Evolutionary conservation across 345 rosid genomes (phyloP).

Genomic region (Salix exigua): DNA sequence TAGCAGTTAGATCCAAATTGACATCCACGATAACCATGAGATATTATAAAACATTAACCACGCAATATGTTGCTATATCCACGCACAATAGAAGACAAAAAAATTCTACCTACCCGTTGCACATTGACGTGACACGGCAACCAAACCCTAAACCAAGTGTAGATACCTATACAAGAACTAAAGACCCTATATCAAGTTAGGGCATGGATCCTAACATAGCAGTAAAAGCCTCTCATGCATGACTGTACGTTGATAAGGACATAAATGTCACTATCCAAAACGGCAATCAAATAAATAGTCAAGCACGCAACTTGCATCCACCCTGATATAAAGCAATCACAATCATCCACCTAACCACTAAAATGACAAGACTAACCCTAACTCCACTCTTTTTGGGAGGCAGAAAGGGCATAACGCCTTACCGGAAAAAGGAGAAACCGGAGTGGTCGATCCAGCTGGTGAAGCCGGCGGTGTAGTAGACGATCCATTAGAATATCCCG

Average conservation of each 20-base stretch:
- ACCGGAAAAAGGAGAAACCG: conserved; percentile 89
- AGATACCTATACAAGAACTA: background rate
- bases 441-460: conserved; percentile 83
- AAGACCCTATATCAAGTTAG: background rate
- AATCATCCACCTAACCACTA: background rate
- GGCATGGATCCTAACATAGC: background rate
- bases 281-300: background rate
- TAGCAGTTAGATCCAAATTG: background rate
- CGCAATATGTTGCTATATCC: background rate
- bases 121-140: background rate
- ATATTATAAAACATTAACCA: background rate
- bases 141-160: background rate
- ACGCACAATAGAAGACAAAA: background rate
- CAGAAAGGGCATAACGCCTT: conserved; percentile 16
- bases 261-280: background rate
- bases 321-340: background rate
- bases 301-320: background rate
- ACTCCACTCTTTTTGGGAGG: conserved; percentile 2
- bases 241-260: background rate
- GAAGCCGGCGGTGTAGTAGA: conserved; percentile 62
- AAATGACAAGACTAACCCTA: conserved; percentile 40
- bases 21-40: background rate
- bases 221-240: background rate
- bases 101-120: background rate
- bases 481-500: conserved; percentile 45